Evolutionary conservation across 345 rosid genomes (phyloP).

Genomic region (Noccaea bulbosa): DNA sequence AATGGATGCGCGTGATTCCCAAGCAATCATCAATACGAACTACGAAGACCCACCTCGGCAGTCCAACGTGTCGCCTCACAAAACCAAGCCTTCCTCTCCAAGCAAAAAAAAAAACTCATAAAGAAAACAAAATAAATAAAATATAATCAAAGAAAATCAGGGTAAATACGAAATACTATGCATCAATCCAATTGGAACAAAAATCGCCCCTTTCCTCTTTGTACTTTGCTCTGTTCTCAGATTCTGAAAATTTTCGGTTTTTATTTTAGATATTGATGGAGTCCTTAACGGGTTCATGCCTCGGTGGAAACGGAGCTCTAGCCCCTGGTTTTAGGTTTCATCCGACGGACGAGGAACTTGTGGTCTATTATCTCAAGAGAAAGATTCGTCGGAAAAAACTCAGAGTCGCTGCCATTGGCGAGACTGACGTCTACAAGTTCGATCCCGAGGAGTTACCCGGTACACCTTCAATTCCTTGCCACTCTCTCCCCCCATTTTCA

Average conservation of each 20-base stretch:
- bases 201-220: background rate
- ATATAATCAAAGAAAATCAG: background rate
- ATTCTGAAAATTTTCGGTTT: background rate
- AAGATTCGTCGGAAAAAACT: slow-evolving; percentile 68
- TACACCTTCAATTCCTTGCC: slow-evolving; percentile 23
- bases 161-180: slow-evolving; percentile 8
- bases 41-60: background rate
- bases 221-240: background rate
- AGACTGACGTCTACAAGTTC: slow-evolving; percentile 85
- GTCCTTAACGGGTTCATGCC: background rate
- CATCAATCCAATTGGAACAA: slow-evolving; percentile 17
- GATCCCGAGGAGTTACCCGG: slow-evolving; percentile 96
- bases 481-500: background rate
- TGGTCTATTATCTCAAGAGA: slow-evolving; percentile 74
- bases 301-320: slow-evolving; percentile 49
- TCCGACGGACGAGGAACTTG: slow-evolving; percentile 93
- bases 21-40: background rate
- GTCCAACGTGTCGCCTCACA: background rate
- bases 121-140: background rate
- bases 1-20: slow-evolving; percentile 19
- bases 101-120: slow-evolving; percentile 32
- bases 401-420: slow-evolving; percentile 64
- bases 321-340: slow-evolving; percentile 96
- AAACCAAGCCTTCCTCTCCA: slow-evolving; percentile 37
- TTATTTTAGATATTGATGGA: slow-evolving; percentile 31